These are phyloP conservation scores for Eragrostis curvula DNA, from an alignment of 176 grass and related monocot species.

Conservation along the genomic window DNA sequence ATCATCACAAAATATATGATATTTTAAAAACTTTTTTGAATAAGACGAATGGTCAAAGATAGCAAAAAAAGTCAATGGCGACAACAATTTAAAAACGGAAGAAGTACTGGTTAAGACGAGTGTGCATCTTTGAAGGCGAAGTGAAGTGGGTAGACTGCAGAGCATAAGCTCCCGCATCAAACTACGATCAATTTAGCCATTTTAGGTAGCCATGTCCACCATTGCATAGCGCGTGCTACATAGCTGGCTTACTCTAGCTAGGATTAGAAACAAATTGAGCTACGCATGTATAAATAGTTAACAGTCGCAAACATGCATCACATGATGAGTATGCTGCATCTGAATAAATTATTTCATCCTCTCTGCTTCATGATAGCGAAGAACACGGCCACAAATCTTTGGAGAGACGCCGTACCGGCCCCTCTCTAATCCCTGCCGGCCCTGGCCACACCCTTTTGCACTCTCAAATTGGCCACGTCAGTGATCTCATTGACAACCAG, in stretches of 20 bases:
- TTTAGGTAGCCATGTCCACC: background rate
- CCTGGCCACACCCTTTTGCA: background rate
- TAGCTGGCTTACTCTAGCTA: background rate
- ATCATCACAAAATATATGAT: too few species aligned
- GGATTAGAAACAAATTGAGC: background rate
- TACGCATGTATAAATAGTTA: background rate
- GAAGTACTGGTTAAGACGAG: too few species aligned
- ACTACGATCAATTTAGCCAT: background rate
- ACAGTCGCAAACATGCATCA: background rate
- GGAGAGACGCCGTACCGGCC: background rate
- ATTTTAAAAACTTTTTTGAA: too few species aligned
- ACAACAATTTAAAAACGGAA: too few species aligned
- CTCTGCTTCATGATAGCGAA: background rate
- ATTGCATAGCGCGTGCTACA: background rate
- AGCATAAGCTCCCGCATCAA: background rate
- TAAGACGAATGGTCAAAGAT: too few species aligned
- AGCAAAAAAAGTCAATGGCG: too few species aligned
- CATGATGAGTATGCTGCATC: too few species aligned
- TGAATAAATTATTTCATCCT: slow-evolving; percentile 26
- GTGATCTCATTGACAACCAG: background rate
- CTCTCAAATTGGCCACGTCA: slow-evolving; percentile 12
- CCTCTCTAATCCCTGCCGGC: background rate
- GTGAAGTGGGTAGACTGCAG: background rate
- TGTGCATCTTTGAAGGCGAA: too few species aligned
- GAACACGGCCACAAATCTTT: background rate